Evolutionary conservation across 1,139 yeast genomes (phyloP).

Genomic region (Meyerozyma athensensis): DNA sequence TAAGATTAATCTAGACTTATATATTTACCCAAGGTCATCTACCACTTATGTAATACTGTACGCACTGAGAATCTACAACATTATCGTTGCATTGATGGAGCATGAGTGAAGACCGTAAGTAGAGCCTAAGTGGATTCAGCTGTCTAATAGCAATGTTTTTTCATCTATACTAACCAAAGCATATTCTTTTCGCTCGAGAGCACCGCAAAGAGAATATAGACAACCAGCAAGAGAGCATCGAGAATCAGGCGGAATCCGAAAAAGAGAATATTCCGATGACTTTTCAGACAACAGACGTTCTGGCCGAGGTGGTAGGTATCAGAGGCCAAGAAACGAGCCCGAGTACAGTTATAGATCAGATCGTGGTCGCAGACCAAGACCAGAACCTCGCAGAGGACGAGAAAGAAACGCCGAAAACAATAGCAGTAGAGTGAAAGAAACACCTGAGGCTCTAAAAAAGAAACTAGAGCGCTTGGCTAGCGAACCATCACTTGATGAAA

Average conservation of each 20-base stretch:
- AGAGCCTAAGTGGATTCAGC: no score
- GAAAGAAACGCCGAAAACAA: slow-evolving; percentile 3
- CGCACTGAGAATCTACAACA: slow-evolving; percentile 1
- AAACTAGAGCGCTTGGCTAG: slow-evolving; percentile 19
- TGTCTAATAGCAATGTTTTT: no score
- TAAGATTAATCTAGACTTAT: slow-evolving; percentile 4
- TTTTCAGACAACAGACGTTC: neutral
- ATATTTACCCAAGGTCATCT: neutral
- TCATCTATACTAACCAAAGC: neutral
- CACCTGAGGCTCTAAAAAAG: slow-evolving; percentile 18
- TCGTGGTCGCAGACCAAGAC: neutral
- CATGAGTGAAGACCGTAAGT: slow-evolving; percentile 3
- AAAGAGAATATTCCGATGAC: neutral
- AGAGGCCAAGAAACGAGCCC: no score
- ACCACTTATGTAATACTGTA: neutral
- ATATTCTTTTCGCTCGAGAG: slow-evolving; percentile 2
- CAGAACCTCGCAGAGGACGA: slow-evolving; percentile 5
- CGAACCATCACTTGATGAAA: slow-evolving; percentile 22
- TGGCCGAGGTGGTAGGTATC: no score
- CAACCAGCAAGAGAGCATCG: neutral
- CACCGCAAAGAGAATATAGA: slow-evolving; percentile 1
- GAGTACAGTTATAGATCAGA: neutral
- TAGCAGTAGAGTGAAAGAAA: slow-evolving; percentile 10
- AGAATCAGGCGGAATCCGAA: neutral
- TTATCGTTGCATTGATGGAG: neutral